Conservation (phyloP, 768 basidiomycete genomes). For the Hygrophoropsis aurantiaca region DNA sequence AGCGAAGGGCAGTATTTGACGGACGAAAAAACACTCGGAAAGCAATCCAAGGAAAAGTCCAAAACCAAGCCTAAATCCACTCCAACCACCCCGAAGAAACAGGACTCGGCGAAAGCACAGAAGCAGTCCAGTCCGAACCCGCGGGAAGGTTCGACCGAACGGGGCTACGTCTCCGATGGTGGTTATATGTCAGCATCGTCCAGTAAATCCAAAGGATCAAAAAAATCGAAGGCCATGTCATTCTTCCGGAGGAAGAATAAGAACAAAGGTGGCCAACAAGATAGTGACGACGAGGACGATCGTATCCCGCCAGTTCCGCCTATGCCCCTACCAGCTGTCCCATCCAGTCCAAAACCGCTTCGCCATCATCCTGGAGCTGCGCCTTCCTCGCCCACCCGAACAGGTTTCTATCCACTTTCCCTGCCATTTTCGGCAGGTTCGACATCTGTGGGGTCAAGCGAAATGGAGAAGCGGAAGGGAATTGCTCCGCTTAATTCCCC, state of each 20-base stretch:
- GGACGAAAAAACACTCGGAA: conserved; percentile 17
- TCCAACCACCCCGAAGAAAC: conserved; percentile 11
- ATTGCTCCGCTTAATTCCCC: neutral
- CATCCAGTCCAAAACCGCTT: conserved; percentile 28
- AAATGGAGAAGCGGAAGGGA: too few species aligned
- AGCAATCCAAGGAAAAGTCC: conserved; percentile 18
- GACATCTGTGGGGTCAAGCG: conserved; percentile 8
- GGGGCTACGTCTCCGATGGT: conserved; percentile 26
- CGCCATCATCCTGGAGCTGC: conserved; percentile 17
- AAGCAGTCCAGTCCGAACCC: too few species aligned
- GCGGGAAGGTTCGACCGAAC: too few species aligned
- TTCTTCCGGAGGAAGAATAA: conserved; percentile 32
- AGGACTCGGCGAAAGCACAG: conserved; percentile 14
- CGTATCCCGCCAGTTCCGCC: conserved; percentile 31
- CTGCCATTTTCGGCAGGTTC: conserved; percentile 18
- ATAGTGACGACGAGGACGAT: conserved; percentile 30
- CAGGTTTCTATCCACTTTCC: conserved; percentile 27
- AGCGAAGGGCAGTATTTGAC: conserved; percentile 34
- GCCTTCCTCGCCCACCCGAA: conserved; percentile 26
- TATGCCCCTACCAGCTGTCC: conserved; percentile 21
- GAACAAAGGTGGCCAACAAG: conserved; percentile 12
- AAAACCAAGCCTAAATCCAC: conserved; percentile 18
- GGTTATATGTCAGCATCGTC: conserved; percentile 34
- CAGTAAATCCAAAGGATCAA: conserved; percentile 27
- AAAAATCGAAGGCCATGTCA: conserved; percentile 31